phyloP scores from a whole-genome alignment of 805 yeast genomes.

The Wickerhamiella nectarea region DNA sequence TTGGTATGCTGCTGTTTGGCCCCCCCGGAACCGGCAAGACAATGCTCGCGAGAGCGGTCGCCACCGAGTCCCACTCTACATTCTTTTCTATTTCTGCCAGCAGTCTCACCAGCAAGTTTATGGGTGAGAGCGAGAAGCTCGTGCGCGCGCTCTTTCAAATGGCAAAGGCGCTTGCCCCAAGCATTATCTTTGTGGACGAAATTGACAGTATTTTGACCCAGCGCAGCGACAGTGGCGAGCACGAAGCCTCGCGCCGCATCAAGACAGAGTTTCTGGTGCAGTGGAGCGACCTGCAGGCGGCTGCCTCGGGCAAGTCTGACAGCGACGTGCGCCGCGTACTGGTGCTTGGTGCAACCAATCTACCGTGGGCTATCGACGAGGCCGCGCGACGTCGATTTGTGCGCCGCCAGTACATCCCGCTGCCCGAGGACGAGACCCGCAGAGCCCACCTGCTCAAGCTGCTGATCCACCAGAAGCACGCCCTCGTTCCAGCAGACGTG shows the following conservation, averaged over 20 bases:
- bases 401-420: conserved; percentile 80
- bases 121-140: conserved; percentile 89
- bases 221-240: conserved; percentile 62
- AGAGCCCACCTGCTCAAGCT: conserved; percentile 54
- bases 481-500: conserved; percentile 49
- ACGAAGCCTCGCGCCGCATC: conserved; percentile 78
- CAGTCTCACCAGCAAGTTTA: conserved; percentile 61
- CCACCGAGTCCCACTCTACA: conserved; percentile 85
- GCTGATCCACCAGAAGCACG: conserved; percentile 57
- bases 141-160: conserved; percentile 77
- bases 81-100: conserved; percentile 88
- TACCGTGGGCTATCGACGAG: conserved; percentile 94
- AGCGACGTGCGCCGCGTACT: conserved; percentile 54
- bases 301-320: conserved; percentile 62
- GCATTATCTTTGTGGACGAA: conserved; percentile 91
- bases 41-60: conserved; percentile 93
- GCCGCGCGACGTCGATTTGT: conserved; percentile 92
- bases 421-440: conserved; percentile 81
- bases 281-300: conserved; percentile 85
- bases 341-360: conserved; percentile 85
- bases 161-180: conserved; percentile 77
- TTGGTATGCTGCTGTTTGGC: conserved; percentile 93
- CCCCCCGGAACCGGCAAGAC: conserved; percentile 99
- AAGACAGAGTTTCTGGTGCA: conserved; percentile 88
- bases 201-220: conserved; percentile 81